Evolutionary conservation across 2,329 filamentous ascomycete species (phyloP), one percentile per base, ranked within the genome.

Genomic region (Fusarium caatingaense): DNA sequence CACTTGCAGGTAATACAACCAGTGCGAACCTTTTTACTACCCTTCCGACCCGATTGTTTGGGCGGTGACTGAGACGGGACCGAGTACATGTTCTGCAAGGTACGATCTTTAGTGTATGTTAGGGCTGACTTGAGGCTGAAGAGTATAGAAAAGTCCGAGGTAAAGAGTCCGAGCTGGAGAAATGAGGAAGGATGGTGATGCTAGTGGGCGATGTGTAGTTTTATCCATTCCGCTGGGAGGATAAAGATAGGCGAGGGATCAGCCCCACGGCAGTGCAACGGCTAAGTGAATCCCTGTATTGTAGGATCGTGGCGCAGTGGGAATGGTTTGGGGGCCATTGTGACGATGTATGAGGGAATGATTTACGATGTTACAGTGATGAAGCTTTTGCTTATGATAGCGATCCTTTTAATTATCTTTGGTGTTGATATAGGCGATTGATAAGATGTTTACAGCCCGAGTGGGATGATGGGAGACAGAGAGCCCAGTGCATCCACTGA

Each of bases 1-100:
- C 72, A 86, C 85, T 87, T 87, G 84, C 85, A 87, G 50, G 85
- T 87, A 59, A 85, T 79, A 75, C 85, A 87, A 16, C 85, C 85
- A 9, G 83, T 84, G 55, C 82, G 78, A 56, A 84, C 83, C 68
- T 84, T 84, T 72, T 80, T 82, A 48, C 78, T 83, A 16, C 82
- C 82, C 71, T 83, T 83, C 27, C 78, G 78, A 21, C 78, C 78
- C 11, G 74, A 77, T 10, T 74, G 59, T 45, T 60, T 63, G 11
- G 65, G 40, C 16, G 59, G 16, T 11, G 63, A 49, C 6, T 64
- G 58, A 2, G 68, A 34, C 4, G 70, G 32, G 21, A 56, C 2
- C 13, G 58, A 30, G 54, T 53, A 51, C 68, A 71, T 71, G 42
- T 9, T 13, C 30, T 50, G 49, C 16, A 53, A 41, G 34, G 34